These are phyloP conservation scores for Tetrapisispora arboricola DNA, from an alignment of 805 yeast species.

Conservation along the genomic window DNA sequence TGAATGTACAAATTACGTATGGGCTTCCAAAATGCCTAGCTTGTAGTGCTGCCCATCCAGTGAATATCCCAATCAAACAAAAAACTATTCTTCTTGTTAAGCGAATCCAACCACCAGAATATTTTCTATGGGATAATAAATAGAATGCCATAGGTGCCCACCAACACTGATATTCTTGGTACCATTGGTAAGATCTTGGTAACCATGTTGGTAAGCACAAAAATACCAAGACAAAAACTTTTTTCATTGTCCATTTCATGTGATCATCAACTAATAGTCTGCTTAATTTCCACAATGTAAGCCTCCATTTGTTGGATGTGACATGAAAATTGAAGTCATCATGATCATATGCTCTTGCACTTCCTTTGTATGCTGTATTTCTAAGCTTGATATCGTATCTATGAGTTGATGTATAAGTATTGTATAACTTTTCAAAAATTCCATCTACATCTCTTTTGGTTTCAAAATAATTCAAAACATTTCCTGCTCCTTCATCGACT, in stretches of 20 bases:
- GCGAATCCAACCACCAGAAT: slow-evolving; percentile 30
- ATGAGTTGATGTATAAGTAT: slow-evolving; percentile 35
- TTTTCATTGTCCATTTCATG: slow-evolving; percentile 36
- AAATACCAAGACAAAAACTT: slow-evolving; percentile 30
- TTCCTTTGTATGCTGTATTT: slow-evolving; percentile 3
- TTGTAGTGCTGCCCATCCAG: slow-evolving; percentile 39
- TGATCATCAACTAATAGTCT: slow-evolving; percentile 30
- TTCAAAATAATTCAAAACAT: slow-evolving; percentile 34
- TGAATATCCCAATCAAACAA: slow-evolving; percentile 34
- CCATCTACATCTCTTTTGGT: slow-evolving; percentile 37
- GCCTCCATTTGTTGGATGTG: slow-evolving; percentile 29
- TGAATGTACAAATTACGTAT: slow-evolving; percentile 34
- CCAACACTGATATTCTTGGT: slow-evolving; percentile 33
- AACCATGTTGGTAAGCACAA: slow-evolving; percentile 38
- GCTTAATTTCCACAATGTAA: slow-evolving; percentile 31
- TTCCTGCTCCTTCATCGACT: slow-evolving; percentile 38
- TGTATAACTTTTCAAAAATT: slow-evolving; percentile 36
- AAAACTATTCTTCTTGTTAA: slow-evolving; percentile 27
- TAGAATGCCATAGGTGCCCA: slow-evolving; percentile 34
- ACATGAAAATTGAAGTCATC: slow-evolving; percentile 34
- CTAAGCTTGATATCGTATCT: slow-evolving; percentile 7
- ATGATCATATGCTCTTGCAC: slow-evolving; percentile 33
- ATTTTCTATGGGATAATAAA: slow-evolving; percentile 33
- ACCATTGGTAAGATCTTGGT: slow-evolving; percentile 33
- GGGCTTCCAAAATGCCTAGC: slow-evolving; percentile 31